These are phyloP conservation scores for Ballota nigra DNA, from an alignment of 257 asterid species.

Conservation along the genomic window DNA sequence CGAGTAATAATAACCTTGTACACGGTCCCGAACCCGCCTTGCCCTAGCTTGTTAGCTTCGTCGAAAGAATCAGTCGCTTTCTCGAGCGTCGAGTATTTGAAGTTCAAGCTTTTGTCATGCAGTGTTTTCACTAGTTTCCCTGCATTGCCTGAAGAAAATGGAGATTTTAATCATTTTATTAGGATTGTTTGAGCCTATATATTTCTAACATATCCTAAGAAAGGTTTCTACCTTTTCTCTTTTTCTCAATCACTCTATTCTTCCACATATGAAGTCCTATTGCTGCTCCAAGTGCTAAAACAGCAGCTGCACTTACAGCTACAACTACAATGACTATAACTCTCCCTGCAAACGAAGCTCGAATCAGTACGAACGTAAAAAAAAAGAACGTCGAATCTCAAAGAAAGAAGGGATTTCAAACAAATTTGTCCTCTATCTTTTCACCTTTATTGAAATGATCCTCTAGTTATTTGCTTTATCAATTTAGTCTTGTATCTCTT, in stretches of 20 bases:
- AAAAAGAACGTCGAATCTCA: not conserved
- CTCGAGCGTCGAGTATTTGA: conserved; percentile 87
- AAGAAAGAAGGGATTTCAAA: not conserved
- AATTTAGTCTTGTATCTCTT: too few relatives aligned
- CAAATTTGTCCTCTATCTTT: too few relatives aligned
- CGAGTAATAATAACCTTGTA: conserved; percentile 51
- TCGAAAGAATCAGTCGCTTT: conserved; percentile 79
- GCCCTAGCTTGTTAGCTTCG: conserved; percentile 86
- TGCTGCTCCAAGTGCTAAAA: conserved; percentile 43
- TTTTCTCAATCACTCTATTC: conserved; percentile 50
- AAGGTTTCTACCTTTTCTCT: conserved; percentile 95
- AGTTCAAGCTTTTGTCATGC: conserved; percentile 77
- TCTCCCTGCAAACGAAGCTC: conserved; percentile 42
- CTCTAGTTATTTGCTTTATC: too few relatives aligned
- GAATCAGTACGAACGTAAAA: not conserved
- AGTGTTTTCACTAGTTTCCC: conserved; percentile 69
- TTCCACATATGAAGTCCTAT: conserved; percentile 58
- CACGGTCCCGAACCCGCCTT: conserved; percentile 95
- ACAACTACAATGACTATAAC: conserved; percentile 44
- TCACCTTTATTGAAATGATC: too few relatives aligned
- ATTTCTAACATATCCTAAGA: not conserved
- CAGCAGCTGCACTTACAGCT: conserved; percentile 50
- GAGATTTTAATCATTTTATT: not conserved
- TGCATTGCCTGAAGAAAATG: conserved; percentile 43
- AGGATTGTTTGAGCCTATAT: not conserved